phyloP scores from a whole-genome alignment of 768 basidiomycete species.

The Xerocomus spinulosus region DNA sequence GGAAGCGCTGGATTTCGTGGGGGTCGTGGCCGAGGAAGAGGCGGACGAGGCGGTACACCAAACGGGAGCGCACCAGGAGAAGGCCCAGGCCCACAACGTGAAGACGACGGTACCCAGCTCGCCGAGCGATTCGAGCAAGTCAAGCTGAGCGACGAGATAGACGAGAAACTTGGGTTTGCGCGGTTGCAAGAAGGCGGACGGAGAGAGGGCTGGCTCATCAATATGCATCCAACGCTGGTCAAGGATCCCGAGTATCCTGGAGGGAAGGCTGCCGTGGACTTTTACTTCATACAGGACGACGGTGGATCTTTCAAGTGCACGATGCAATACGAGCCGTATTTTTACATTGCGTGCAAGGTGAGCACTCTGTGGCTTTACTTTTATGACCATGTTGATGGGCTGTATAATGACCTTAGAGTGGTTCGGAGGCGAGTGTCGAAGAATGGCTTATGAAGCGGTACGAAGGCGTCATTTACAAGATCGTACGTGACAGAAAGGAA shows the following conservation, averaged over 20 bases:
- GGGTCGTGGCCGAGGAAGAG: conserved; percentile 47
- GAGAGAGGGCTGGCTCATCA: conserved; percentile 91
- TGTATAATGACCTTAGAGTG: conserved; percentile 44
- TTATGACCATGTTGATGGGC: conserved; percentile 1
- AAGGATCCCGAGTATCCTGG: conserved; percentile 81
- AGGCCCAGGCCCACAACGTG: conserved; percentile 55
- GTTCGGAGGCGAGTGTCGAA: conserved; percentile 85
- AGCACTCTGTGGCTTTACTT: conserved; percentile 11
- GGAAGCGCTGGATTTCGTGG: conserved; percentile 39
- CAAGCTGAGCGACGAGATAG: conserved; percentile 74
- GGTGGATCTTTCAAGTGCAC: conserved; percentile 96
- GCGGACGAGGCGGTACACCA: conserved; percentile 29
- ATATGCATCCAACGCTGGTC: conserved; percentile 96
- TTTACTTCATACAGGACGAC: conserved; percentile 96
- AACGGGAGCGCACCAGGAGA: conserved; percentile 37
- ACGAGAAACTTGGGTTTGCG: conserved; percentile 88
- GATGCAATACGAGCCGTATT: conserved; percentile 90
- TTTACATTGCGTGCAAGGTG: conserved; percentile 89
- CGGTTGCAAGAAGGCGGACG: conserved; percentile 72
- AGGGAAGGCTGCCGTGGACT: conserved; percentile 90
- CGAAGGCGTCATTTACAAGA: conserved; percentile 78
- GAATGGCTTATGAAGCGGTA: conserved; percentile 95
- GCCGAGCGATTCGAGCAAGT: conserved; percentile 85
- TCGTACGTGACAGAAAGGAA: conserved; percentile 82
- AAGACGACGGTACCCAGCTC: conserved; percentile 86